Base-by-base conservation (phyloP, 495 filamentous ascomycete genomes). In the Daldinia vernicosa region DNA sequence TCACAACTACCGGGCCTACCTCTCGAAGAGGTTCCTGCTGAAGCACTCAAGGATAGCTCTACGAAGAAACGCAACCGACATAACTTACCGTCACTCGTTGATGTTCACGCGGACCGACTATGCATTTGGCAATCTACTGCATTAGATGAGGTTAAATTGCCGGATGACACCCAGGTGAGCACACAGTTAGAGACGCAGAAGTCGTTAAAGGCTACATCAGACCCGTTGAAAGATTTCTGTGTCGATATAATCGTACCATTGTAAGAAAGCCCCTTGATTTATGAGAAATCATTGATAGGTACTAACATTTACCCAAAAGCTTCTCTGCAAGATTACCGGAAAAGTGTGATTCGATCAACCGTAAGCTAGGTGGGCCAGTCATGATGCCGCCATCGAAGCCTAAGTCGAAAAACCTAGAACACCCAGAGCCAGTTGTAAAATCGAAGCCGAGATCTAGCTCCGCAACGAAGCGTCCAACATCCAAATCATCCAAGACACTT, bases 51-150 rank as follows among this genome's bases (percentile, higher is more conserved):
- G 54, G 76, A 60, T 51, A 74, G 28, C 5, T 54, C 65, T 1
- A 56, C 73, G 14, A 78, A 80, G 74, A 86, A 79, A 75, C 70
- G 77, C 33, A 84, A 71, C 58, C 80, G 76, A 45, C 80, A 80
- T 55, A 81, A 84, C 60, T 55, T 85, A 1, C 78, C 82, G 1
- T 61, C 89, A 1, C 84, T 94, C 22, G 83, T 99, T 7, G 95
- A 98, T 72, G 80, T 97, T 4, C 89, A 97, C 55, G 86, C 97
- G 11, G 96, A 99, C 76, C 88, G 93, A 35, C 83, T 99, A 24
- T 96, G 93, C 76, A 99, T 99, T 40, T 99, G 96, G 96, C 94
- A 97, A 74, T 93, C 93, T n/a, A 88, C 92, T 57, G 85, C 87
- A 11, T 77, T 84, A 6, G 88, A 88, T 27, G 82, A 84, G 43